A percentile compares a stretch with the other conserved stretches of the same genome.
Evolutionary conservation across 2,329 filamentous ascomycete species (phyloP).

Genomic region (Phialemoniopsis sp.): DNA sequence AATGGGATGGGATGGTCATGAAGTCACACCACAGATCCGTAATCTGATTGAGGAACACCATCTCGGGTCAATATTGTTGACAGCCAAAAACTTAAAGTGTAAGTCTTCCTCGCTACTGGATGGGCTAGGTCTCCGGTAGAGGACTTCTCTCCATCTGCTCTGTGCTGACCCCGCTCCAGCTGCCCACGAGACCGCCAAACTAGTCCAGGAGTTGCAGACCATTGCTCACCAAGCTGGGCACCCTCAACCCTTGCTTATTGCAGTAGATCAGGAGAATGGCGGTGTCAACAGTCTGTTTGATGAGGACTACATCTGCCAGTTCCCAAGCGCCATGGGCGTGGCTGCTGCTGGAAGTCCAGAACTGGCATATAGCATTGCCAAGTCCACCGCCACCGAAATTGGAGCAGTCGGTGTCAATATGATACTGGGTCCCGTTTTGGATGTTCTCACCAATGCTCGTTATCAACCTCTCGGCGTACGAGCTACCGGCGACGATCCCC

Average conservation of each 20-base stretch:
- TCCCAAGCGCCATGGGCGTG: conserved; percentile 93
- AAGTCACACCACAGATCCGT: conserved; percentile 78
- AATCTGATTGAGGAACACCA: conserved; percentile 80
- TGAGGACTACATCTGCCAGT: conserved; percentile 92
- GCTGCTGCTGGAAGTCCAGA: conserved; percentile 86
- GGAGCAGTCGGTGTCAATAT: conserved; percentile 92
- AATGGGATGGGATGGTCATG: conserved; percentile 83
- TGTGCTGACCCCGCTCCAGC: conserved; percentile 47
- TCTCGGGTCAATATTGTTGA: conserved; percentile 81
- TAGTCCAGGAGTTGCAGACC: conserved; percentile 88
- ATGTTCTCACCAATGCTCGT: conserved; percentile 88
- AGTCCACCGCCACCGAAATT: conserved; percentile 89
- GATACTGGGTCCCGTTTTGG: conserved; percentile 88
- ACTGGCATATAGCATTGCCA: conserved; percentile 83
- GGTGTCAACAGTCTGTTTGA: conserved; percentile 96
- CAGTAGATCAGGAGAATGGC: conserved; percentile 95
- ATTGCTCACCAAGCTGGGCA: conserved; percentile 90
- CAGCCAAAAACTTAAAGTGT: conserved; percentile 85
- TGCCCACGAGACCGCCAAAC: conserved; percentile 80
- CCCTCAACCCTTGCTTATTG: conserved; percentile 83
- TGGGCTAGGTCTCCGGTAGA: background rate
- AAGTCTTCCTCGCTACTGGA: conserved; percentile 18
- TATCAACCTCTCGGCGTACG: conserved; percentile 89
- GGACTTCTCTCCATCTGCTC: conserved; percentile 6
- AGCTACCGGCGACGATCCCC: conserved; percentile 87